Conservation (phyloP, 768 basidiomycete species). For the Candolleomyces efflorescens region DNA sequence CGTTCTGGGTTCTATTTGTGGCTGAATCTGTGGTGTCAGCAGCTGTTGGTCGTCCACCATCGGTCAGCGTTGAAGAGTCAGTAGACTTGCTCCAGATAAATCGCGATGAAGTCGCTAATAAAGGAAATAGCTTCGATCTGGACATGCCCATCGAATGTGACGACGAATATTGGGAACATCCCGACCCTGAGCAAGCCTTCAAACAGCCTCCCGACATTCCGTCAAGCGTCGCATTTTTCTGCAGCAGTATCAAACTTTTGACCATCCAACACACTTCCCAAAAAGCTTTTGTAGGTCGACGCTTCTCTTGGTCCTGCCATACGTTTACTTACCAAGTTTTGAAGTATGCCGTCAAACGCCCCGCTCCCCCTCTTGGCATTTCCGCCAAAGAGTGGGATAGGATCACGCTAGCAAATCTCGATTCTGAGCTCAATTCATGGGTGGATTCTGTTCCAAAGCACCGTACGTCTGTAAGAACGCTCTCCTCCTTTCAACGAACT, state of each 20-base stretch:
- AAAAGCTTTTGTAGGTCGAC: constrained; percentile 43
- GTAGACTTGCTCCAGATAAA: constrained; percentile 13
- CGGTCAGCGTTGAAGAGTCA: constrained; percentile 55
- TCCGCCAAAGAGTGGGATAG: constrained; percentile 45
- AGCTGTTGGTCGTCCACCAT: constrained; percentile 51
- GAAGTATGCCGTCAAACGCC: constrained; percentile 56
- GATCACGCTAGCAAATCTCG: constrained; percentile 52
- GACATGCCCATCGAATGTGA: constrained; percentile 61
- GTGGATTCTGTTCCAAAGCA: constrained; percentile 49
- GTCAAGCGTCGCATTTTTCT: constrained; percentile 42
- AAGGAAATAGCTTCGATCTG: constrained; percentile 47
- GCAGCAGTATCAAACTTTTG: constrained; percentile 40
- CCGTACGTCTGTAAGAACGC: constrained; percentile 18
- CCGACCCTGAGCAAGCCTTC: constrained; percentile 38
- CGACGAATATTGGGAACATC: constrained; percentile 60
- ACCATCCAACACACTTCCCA: constrained; percentile 49
- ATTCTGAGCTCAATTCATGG: constrained; percentile 63
- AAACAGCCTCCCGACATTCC: constrained; percentile 50
- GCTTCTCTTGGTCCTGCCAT: no score
- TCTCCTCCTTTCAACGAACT: neutral
- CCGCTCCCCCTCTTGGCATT: constrained; percentile 33
- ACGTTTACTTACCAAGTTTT: neutral
- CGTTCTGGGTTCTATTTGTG: constrained; percentile 36
- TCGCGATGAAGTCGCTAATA: neutral
- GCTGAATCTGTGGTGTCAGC: constrained; percentile 22